Percentiles rank a stretch among this genome's conserved stretches.
Conservation (phyloP, 2,329 filamentous ascomycete species). For the Colletotrichum navitas region DNA sequence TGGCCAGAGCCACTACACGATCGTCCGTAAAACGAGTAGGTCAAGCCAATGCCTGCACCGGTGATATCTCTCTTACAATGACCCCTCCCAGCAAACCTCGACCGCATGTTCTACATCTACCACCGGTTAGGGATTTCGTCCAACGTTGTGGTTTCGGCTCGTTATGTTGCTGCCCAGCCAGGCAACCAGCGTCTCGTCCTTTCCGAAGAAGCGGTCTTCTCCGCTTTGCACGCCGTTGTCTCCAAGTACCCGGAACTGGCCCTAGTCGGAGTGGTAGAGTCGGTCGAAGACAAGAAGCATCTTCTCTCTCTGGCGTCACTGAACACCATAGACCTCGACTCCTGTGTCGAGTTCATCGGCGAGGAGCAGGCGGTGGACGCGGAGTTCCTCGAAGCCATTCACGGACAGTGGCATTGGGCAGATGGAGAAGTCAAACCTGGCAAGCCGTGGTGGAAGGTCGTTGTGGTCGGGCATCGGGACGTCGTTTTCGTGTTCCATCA, state of each 20-base stretch:
- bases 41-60: background rate
- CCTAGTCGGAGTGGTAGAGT: slow-evolving; percentile 37
- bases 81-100: slow-evolving; percentile 16
- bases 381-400: slow-evolving; percentile 11
- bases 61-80: background rate
- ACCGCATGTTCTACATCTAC: slow-evolving; percentile 44
- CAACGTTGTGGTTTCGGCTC: slow-evolving; percentile 45
- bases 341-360: slow-evolving; percentile 36
- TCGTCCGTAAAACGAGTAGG: slow-evolving; percentile 26
- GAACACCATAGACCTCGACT: slow-evolving; percentile 24
- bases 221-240: slow-evolving; percentile 42
- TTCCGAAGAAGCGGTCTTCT: slow-evolving; percentile 35
- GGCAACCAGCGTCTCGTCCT: slow-evolving; percentile 11
- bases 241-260: slow-evolving; percentile 42
- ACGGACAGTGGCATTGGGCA: slow-evolving; percentile 32
- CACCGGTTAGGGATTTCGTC: slow-evolving; percentile 45
- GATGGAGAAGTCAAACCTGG: slow-evolving; percentile 17
- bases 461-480: slow-evolving; percentile 27
- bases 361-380: slow-evolving; percentile 9
- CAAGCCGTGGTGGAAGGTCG: slow-evolving; percentile 37
- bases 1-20: slow-evolving; percentile 9
- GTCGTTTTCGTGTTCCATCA: slow-evolving; percentile 37
- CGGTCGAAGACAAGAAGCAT: slow-evolving; percentile 21
- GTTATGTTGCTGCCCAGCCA: slow-evolving; percentile 31
- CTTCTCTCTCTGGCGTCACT: slow-evolving; percentile 26